Conservation (phyloP, 495 filamentous ascomycete genomes). For the Podospora conica region DNA sequence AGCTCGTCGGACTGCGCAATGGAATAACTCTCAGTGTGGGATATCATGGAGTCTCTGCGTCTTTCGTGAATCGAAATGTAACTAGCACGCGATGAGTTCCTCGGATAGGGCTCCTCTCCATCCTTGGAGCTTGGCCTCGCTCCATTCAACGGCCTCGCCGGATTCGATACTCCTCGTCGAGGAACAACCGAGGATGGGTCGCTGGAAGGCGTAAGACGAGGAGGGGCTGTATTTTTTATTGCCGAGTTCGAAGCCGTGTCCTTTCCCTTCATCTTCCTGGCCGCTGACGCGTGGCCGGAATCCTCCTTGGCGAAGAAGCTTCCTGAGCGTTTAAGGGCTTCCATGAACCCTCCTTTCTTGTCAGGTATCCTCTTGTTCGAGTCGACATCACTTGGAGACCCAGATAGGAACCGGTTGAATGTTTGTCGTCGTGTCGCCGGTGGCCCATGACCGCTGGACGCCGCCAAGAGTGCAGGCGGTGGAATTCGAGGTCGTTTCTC, state of each 20-base stretch:
- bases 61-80: slow-evolving; percentile 49
- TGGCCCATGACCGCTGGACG: slow-evolving; percentile 16
- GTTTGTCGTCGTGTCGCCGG: slow-evolving; percentile 20
- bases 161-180: slow-evolving; percentile 7
- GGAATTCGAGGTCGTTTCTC: slow-evolving; percentile 40
- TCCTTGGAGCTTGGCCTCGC: slow-evolving; percentile 23
- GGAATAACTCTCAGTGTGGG: slow-evolving; percentile 56
- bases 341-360: slow-evolving; percentile 30
- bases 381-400: slow-evolving; percentile 15
- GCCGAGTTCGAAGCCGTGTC: neutral
- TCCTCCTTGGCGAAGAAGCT: slow-evolving; percentile 27
- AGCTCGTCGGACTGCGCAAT: slow-evolving; percentile 39
- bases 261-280: slow-evolving; percentile 19
- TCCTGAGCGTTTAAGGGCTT: slow-evolving; percentile 24
- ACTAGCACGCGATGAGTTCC: slow-evolving; percentile 37
- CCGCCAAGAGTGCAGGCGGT: slow-evolving; percentile 15
- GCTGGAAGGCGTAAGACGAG: slow-evolving; percentile 14
- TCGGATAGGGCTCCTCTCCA: slow-evolving; percentile 4
- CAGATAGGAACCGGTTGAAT: slow-evolving; percentile 21
- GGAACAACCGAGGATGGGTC: slow-evolving; percentile 19
- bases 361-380: slow-evolving; percentile 16
- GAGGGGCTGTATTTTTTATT: neutral
- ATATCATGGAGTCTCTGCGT: slow-evolving; percentile 51
- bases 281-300: slow-evolving; percentile 21
- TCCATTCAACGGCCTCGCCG: slow-evolving; percentile 2